Evolutionary conservation across 345 rosid genomes (phyloP), one percentile per base, ranked within the genome.

Genomic region (Anastatica hierochuntica): DNA sequence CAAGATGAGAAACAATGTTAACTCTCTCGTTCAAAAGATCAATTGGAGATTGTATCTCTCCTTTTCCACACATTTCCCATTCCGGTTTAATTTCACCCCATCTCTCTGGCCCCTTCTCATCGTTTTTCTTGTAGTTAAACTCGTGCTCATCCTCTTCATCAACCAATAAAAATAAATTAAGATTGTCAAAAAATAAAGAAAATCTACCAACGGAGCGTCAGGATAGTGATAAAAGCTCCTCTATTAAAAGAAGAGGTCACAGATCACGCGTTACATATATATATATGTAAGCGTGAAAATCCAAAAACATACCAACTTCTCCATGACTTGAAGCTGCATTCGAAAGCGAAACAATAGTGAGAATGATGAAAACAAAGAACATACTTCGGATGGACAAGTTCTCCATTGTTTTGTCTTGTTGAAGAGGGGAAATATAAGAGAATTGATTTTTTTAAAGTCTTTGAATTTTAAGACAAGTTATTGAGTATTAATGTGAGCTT

Each of bases 31-130:
- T 52, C 62, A 71, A 35, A 7, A 92, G 56, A 71, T 88, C 90
- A 19, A 88, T 80, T 0, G 96, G 98, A 60, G 98, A 92, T 43
- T 92, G 96, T 77, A 83, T 81, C 2, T 72, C 27, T 63, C 98
- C 98, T 27, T 70, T 75, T 37, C 69, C 54, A 53, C 98, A 92
- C 10, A 49, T 31, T 14, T 64, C 33, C 95, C 96, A 92, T 26
- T 83, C 80, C 1, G 60, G 63, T 40, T 72, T 80, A 16, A 88
- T 18, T 49, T 72, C 45, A 18, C 98, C 98, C 98, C 98, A 92
- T 14, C 53, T 47, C 7, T 38, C 60, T 4, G 98, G 96, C 10
- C 98, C 96, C 0, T 16, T 69, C 31, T 50, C 76, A 8, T 75
- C 60, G 14, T 62, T 56, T 17, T 43, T 55, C 8, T 49, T 35